Evolutionary conservation across 106 monocot genomes (phyloP).

Genomic region (Iris macrosiphon): DNA sequence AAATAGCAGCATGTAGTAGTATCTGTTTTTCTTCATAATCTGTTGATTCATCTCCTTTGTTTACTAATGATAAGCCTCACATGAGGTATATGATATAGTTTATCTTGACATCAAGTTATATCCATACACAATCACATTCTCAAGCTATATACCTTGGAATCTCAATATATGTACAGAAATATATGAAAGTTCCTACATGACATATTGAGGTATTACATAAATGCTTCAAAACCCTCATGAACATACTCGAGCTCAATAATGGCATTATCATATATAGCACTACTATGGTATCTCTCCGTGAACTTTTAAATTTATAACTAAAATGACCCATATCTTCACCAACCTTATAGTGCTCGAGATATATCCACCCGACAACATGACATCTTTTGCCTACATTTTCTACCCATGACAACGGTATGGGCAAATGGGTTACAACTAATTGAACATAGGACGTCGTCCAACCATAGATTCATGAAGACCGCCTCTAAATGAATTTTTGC

Average conservation of each 20-base stretch:
- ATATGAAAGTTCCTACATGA: background rate
- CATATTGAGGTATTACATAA: constrained; percentile 2
- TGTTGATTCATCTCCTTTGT: too few species aligned
- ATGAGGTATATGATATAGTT: too few species aligned
- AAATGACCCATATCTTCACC: background rate
- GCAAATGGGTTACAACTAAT: constrained; percentile 31
- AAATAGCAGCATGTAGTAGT: too few species aligned
- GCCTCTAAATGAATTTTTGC: constrained; percentile 13
- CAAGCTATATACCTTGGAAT: background rate
- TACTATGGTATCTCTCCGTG: background rate
- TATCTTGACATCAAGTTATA: background rate
- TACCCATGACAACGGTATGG: constrained; percentile 11
- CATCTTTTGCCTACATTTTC: background rate
- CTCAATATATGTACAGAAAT: constrained; percentile 4
- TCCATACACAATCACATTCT: background rate
- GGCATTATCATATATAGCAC: background rate
- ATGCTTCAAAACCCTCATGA: background rate
- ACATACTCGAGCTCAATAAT: background rate
- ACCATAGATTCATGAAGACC: constrained; percentile 11
- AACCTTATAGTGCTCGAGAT: too few species aligned
- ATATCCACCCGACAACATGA: background rate
- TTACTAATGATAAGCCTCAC: too few species aligned
- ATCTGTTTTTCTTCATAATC: too few species aligned
- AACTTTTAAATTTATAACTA: background rate
- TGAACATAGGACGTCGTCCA: constrained; percentile 13